These are phyloP conservation scores for Lepidium aucheri DNA, from an alignment of 345 rosid genomes.

Conservation along the genomic window DNA sequence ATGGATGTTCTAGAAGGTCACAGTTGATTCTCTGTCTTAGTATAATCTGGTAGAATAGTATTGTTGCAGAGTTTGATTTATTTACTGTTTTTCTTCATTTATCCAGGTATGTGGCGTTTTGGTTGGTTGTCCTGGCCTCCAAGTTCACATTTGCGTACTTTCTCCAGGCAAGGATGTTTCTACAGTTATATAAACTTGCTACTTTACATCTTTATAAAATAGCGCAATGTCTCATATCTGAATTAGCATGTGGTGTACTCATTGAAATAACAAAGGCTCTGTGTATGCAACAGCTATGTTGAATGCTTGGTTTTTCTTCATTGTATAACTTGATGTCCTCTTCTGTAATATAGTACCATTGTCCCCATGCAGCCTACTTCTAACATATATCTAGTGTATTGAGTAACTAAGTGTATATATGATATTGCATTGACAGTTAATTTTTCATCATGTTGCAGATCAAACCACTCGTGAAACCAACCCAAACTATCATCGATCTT, in stretches of 20 bases:
- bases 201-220: background rate
- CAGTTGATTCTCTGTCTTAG: conserved; percentile 2
- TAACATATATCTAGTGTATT: background rate
- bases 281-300: background rate
- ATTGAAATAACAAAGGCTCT: background rate
- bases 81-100: background rate
- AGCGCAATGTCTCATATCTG: background rate
- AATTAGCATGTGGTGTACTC: background rate
- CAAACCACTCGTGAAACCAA: conserved; percentile 77
- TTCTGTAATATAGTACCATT: background rate
- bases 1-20: background rate
- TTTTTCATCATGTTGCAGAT: conserved; percentile 48
- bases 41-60: background rate
- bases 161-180: conserved; percentile 74
- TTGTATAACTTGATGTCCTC: background rate
- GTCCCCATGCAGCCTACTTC: background rate
- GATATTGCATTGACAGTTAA: conserved; percentile 3
- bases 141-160: conserved; percentile 92
- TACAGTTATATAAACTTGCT: background rate
- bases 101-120: conserved; percentile 86
- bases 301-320: background rate
- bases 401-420: background rate
- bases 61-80: background rate
- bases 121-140: conserved; percentile 81
- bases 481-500: conserved; percentile 41